A percentile compares a stretch with the other conserved stretches of the same genome.
phyloP scores from a whole-genome alignment of 2,329 filamentous ascomycete genomes.

The Aspergillus alliaceus region DNA sequence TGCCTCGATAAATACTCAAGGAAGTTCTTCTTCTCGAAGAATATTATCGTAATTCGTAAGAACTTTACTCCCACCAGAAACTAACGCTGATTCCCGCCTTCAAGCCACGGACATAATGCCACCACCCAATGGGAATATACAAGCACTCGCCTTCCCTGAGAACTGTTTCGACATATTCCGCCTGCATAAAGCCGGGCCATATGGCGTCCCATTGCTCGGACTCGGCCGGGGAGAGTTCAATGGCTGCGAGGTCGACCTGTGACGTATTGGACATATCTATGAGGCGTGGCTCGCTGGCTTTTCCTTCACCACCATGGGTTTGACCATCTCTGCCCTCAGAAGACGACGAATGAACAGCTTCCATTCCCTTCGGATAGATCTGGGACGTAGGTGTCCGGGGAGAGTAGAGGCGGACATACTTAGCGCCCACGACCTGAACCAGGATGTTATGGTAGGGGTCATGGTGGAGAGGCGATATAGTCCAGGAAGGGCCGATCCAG shows the following conservation, averaged over 20 bases:
- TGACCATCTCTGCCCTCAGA: constrained; percentile 1
- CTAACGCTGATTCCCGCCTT: constrained; percentile 90
- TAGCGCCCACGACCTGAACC: constrained; percentile 82
- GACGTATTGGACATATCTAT: constrained; percentile 95
- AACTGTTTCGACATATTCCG: constrained; percentile 72
- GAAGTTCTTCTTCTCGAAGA: no score
- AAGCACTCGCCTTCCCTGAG: constrained; percentile 79
- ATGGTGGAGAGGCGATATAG: constrained; percentile 89
- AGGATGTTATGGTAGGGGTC: constrained; percentile 94
- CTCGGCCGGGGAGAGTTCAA: constrained; percentile 56
- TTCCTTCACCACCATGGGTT: constrained; percentile 1
- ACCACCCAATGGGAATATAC: constrained; percentile 93
- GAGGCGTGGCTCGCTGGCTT: constrained; percentile 16
- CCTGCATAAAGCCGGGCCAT: constrained; percentile 58
- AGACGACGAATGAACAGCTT: constrained; percentile 28
- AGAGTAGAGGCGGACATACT: constrained; percentile 87
- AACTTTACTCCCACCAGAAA: constrained; percentile 82
- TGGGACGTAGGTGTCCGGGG: constrained; percentile 57
- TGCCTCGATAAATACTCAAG: no score
- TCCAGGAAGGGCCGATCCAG: constrained; percentile 86
- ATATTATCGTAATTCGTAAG: not conserved
- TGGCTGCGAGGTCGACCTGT: constrained; percentile 68
- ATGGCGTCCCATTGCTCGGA: constrained; percentile 42
- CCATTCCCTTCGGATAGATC: constrained; percentile 42
- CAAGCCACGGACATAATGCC: constrained; percentile 91